Evolutionary conservation across 257 asterid genomes (phyloP), one percentile per base, ranked within the genome.

Genomic region (Galeopsis tetrahit): DNA sequence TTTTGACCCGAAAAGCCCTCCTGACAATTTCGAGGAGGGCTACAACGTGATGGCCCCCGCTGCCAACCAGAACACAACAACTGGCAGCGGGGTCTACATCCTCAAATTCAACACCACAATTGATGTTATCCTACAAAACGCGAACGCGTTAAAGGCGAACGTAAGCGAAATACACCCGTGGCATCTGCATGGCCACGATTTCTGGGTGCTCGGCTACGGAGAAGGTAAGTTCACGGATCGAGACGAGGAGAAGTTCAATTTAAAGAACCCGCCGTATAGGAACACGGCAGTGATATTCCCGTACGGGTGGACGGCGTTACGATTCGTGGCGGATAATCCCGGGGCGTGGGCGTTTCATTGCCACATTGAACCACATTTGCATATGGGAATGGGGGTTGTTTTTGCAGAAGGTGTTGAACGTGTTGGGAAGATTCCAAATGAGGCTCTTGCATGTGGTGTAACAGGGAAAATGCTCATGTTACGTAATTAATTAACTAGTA

Each of bases 291-390:
- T 85, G 61, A 63, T 91, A 6, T 89, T 82, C 13, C 96, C 95
- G 0, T 93, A 32, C 60, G 98, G 98, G 11, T 90, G 98, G 98
- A 90, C 96, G 0, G 97, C 97, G 2, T 17, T 91, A 7, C 78
- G 97, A 74, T 91, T 91, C 67, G 85, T 81, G 46, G 91, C 93
- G 4, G 82, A 91, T 78, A 89, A 91, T 74, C 96, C 96, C 0
- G 97, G 96, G 13, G 96, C 69, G 9, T 91, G 96, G 97, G 94
- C 94, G 3, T 89, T 90, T n/a, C 96, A 90, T 51, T 88, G 97
- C 17, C 97, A 90, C 28, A 87, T 88, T 7, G 97, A 90, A 13
- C 90, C 97, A 0, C 97, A 90, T 46, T 74, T 90, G 80, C 93
- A 88, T 76, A 57, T 89, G 81, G 97, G 95, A 1, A 91, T 91